A percentile compares a stretch with the other conserved stretches of the same genome.
Conservation (phyloP, 2,329 filamentous ascomycete genomes). For the Capronia coronata region DNA sequence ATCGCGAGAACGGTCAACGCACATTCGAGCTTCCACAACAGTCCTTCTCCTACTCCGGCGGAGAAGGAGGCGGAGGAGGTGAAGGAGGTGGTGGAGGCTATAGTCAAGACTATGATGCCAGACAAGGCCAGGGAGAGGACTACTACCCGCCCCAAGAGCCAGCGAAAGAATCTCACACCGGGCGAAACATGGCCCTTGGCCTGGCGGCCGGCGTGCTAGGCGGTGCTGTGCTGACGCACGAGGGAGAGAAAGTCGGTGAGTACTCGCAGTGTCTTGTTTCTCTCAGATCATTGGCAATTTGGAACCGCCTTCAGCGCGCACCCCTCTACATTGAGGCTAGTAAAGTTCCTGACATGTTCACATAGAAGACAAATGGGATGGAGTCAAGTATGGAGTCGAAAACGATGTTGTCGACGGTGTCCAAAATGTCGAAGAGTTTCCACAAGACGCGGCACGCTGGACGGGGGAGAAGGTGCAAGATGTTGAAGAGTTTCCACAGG, state of each 20-base stretch:
- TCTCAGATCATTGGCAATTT: too few species aligned
- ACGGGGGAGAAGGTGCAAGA: slow-evolving; percentile 40
- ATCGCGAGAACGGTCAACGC: slow-evolving; percentile 42
- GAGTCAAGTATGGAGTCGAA: slow-evolving; percentile 31
- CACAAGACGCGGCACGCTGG: slow-evolving; percentile 41
- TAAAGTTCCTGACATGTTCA: slow-evolving; percentile 2
- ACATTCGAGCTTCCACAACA: slow-evolving; percentile 36
- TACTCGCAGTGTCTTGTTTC: too few species aligned
- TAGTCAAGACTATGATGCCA: slow-evolving; percentile 11
- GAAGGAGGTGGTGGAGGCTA: slow-evolving; percentile 11
- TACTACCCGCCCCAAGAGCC: slow-evolving; percentile 21
- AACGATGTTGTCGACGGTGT: slow-evolving; percentile 26
- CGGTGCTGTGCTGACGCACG: slow-evolving; percentile 42
- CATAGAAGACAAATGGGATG: slow-evolving; percentile 34
- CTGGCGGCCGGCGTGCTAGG: slow-evolving; percentile 39
- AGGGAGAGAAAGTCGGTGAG: slow-evolving; percentile 40
- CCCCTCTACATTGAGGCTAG: too few species aligned
- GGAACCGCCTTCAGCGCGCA: too few species aligned
- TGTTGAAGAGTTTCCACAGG: slow-evolving; percentile 40
- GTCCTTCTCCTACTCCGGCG: too few species aligned
- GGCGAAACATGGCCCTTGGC: slow-evolving; percentile 36
- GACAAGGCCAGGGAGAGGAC: slow-evolving; percentile 20
- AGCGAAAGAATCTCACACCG: slow-evolving; percentile 27
- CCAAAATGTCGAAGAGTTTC: slow-evolving; percentile 36
- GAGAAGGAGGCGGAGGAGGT: too few species aligned